Base-by-base conservation (phyloP, 805 yeast species). In the Candida odintsovae region DNA sequence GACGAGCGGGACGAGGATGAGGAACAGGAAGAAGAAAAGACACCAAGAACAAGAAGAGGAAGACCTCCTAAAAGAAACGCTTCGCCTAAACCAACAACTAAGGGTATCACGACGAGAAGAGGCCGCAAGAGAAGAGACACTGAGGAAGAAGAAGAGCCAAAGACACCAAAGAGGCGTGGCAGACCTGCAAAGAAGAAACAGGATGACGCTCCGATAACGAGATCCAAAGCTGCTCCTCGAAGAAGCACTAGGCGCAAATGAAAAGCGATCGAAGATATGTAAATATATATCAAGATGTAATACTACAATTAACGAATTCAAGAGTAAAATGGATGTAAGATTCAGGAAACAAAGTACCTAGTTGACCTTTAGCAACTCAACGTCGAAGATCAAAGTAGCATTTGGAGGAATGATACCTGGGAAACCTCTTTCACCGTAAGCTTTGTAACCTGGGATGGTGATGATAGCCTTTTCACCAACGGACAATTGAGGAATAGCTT, bases 351-450 rank as follows among this genome's bases (percentile, higher is more conserved):
- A 5, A 11, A 31, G 23, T 12, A 37, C 35, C 41, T 63, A 71
- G 64, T 70, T 71, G 50, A 70, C 66, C 61, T 69, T 71, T 59
- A 71, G 61, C 59, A 86, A 77, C 69, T 86, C 92, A 52, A 86
- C 94, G 57, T 86, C 94, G 58, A 86, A 86, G 60, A 88, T 73
- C 71, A 92, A 79, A 57, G 97, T 90, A 54, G 97, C 95, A 69
- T 88, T 89, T 58, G 97, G 97, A 55, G 98, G 98, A 65, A 92
- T 92, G 64, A 89, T 74, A 58, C 96, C 96, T 58, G 97, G 97
- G 82, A 86, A 89, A 42, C 98, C 98, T 71, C 95, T 83, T 55
- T 78, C 77, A 53, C 97, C 97, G 71, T 92, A 92, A 57, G 95
- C 98, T 72, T 87, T 85, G 61, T 82, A 80, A 55, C 96, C 95